These are phyloP conservation scores for Kalmusia sp. DNA, from an alignment of 2,329 filamentous ascomycete species.

Conservation along the genomic window DNA sequence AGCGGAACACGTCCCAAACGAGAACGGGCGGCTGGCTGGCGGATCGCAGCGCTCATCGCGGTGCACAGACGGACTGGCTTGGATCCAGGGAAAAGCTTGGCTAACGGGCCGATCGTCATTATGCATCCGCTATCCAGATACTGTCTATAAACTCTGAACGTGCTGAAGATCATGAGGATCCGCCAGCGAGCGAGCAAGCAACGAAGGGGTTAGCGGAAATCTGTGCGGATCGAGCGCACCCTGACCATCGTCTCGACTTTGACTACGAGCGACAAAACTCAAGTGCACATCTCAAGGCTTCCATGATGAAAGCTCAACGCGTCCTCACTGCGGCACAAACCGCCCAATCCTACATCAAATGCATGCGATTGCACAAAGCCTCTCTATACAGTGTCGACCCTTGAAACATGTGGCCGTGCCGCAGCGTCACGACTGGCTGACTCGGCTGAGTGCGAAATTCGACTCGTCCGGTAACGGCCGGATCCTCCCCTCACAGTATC, in stretches of 20 bases:
- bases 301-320: no score
- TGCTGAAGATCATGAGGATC: not conserved
- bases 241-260: not conserved
- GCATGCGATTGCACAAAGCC: not conserved
- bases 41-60: not conserved
- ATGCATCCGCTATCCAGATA: not conserved
- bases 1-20: not conserved
- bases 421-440: not conserved
- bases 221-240: not conserved
- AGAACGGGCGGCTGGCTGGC: not conserved
- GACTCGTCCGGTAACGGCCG: slow-evolving; percentile 3
- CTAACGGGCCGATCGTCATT: slow-evolving; percentile 2
- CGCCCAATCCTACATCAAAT: not conserved
- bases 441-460: not conserved
- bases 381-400: not conserved
- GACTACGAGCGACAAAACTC: not conserved
- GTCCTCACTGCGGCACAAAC: not conserved
- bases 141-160: not conserved
- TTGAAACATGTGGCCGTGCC: slow-evolving; percentile 1
- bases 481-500: not conserved
- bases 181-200: not conserved
- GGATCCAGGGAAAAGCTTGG: slow-evolving; percentile 6
- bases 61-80: slow-evolving; percentile 3
- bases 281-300: not conserved
- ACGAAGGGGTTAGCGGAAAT: not conserved